Base-by-base conservation (phyloP, 495 filamentous ascomycete genomes). In the Rostrohypoxylon terebratum region DNA sequence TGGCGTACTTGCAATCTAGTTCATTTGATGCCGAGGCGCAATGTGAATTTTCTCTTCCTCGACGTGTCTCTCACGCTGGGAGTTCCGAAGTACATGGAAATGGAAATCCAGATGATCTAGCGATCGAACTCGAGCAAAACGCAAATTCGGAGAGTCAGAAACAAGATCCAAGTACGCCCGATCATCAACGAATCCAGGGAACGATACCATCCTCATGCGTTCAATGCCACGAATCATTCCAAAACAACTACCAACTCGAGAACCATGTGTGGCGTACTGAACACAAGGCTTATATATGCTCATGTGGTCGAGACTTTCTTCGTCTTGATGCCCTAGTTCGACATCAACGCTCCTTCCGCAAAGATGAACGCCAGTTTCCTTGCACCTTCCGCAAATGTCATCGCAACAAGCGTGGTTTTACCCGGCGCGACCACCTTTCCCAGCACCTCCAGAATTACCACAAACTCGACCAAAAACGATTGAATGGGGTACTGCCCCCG, bases 361-460 rank as follows among this genome's bases (percentile, higher is more conserved):
- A 69, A 21, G 55, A 59, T 3, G 47, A 11, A 5, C 45, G 18
- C 34, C 47, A 54, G 0, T 78, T 69, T 57, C 72, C 75, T 7
- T 83, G 81, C 47, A 50, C 45, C 0, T 69, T 74, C 33, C 83
- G 81, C 62, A 79, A 68, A 44, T 77, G 59, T 48, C 66, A 81
- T 64, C 75, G 76, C 34, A 81, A 77, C 25, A 73, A 61, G n/a
- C 62, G 81, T 14, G 77, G 73, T 14, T 83, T 83, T 59, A 75
- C 70, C 20, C 78, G 81, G 20, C 74, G 63, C 20, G 80, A 83
- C 66, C 78, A 83, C 58, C 70, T 82, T 4, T 57, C 66, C 11
- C 79, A 82, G 34, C 81, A 83, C 66, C 65, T 83, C 38, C 55
- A 55, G 0, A 74, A 73, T 4, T 83, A 80, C 45, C 81, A 83